Evolutionary conservation across 768 basidiomycete genomes (phyloP), one percentile per base, ranked within the genome.

Genomic region (Naganishia onofrii): DNA sequence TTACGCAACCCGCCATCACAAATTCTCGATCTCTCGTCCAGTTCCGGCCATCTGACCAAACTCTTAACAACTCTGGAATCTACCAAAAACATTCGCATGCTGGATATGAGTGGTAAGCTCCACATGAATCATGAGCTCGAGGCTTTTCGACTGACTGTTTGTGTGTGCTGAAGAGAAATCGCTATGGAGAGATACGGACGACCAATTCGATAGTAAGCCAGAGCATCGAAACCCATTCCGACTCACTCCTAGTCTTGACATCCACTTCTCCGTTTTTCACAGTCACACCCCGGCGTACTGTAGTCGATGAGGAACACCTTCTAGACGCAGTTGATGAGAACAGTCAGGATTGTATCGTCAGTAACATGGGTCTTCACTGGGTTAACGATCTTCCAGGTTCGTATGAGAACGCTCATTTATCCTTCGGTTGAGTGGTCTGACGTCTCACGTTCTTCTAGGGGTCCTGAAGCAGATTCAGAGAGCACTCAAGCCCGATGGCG

Each of bases 341-440:
- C 71, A 91, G 92, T 17, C 90, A 94, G 77, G 95, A 98, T 76
- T 92, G 91, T 21, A 87, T 97, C 55, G 88, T 96, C 29, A 94
- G 92, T 15, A 94, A 92, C 78, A 85, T 96, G 3, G 89, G 88
- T 74, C 84, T 98, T 52, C 96, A 99, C 72, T 99, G 96, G 96
- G 87, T 96, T 15, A 98, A 98, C 75, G 96, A 99, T 82, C 85
- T 99, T 7, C 95, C 93, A 71, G 93, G 94, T 91, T 36, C 31
- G 84, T 75, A 32, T 51, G 42, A n/a, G 19, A 23, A 63, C 8
- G 38, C 21, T 28, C 17, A 5, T 28, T 28, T 38, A 36, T 9
- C 44, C 0, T 26, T 36, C 19, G 9, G 4, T 17, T 28, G 42
- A 29, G 2, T n/a, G n/a, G n/a, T n/a, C n/a, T 38, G 23, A 58